Percentiles rank a stretch among this genome's conserved stretches.
Evolutionary conservation across 2,329 filamentous ascomycete species (phyloP).

Genomic region (Fusarium solani-melongenae): DNA sequence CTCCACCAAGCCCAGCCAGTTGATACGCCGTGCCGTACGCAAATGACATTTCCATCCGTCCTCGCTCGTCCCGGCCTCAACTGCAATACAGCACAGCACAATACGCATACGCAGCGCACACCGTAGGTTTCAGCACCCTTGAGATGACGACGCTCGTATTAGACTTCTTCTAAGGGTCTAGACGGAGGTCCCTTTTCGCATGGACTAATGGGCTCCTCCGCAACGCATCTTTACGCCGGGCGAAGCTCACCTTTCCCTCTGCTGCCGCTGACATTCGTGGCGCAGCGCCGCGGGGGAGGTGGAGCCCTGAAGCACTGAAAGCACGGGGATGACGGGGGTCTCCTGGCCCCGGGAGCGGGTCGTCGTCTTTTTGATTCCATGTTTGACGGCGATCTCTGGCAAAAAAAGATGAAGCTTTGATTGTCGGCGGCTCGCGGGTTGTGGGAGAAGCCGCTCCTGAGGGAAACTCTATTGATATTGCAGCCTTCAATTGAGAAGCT

Average conservation of each 20-base stretch:
- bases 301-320: slow-evolving; percentile 25
- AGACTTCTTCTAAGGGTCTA: slow-evolving; percentile 5
- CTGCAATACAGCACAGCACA: not conserved
- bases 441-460: not conserved
- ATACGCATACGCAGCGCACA: not conserved
- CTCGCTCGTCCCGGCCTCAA: not conserved
- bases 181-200: slow-evolving; percentile 6
- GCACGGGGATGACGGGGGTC: slow-evolving; percentile 17
- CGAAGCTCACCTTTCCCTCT: slow-evolving; percentile 3
- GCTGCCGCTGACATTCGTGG: slow-evolving; percentile 35
- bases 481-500: not conserved
- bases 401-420: slow-evolving; percentile 1
- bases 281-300: slow-evolving; percentile 32
- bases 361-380: slow-evolving; percentile 1
- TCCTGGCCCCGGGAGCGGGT: slow-evolving; percentile 3
- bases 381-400: slow-evolving; percentile 15
- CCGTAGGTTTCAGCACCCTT: not conserved
- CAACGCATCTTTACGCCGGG: not conserved
- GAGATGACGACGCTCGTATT: not conserved
- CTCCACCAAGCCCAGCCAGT: not conserved
- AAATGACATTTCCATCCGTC: not conserved
- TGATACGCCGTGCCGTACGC: not conserved
- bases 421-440: not conserved
- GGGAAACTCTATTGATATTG: not conserved
- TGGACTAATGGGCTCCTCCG: slow-evolving; percentile 5